Evolutionary conservation across 805 yeast species (phyloP), one percentile per base, ranked within the genome.

Genomic region (Grigorovia transvaalensis): DNA sequence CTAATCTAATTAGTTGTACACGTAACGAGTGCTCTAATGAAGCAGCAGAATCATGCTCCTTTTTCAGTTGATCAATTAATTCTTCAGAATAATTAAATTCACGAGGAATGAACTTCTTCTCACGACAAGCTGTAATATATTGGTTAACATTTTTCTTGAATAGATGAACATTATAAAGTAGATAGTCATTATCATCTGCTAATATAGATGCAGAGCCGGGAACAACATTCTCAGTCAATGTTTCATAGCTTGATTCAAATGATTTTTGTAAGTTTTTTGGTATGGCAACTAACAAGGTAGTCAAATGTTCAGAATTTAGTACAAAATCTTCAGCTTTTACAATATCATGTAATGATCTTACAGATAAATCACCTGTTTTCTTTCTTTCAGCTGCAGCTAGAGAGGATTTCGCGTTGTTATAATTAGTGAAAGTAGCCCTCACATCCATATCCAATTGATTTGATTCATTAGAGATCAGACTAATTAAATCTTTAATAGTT

Each of bases 331-430:
- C 81, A 11, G 88, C 84, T 50, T 79, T 78, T 49, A 93, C 96
- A 51, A 91, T 78, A 62, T 88, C 93, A 65, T 91, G 97, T 55
- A 93, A 74, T 3, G 96, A 86, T 67, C 87, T 83, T 51, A 91
- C 90, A 3, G 96, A 84, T 57, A 93, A 76, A 67, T 93, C 96
- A 53, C 99, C 99, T 42, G 87, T 84, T 68, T 85, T 85, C 71
- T 90, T 90, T 63, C 97, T 81, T 69, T 91, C 96, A 9, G 95
- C 91, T 12, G 96, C 89, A 48, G 82, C 77, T 54, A 89, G 75
- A 64, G 83, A 86, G 45, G 95, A 80, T 70, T 84, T 87, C 48
- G 97, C 96, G 47, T 81, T 78, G 61, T 81, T 85, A 71, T 88
- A 93, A 58, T 74, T 76, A 55, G 84, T 79, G 64, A 77, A 84